Evolutionary conservation across 1,139 yeast genomes (phyloP).

Genomic region (Pichia terricola): DNA sequence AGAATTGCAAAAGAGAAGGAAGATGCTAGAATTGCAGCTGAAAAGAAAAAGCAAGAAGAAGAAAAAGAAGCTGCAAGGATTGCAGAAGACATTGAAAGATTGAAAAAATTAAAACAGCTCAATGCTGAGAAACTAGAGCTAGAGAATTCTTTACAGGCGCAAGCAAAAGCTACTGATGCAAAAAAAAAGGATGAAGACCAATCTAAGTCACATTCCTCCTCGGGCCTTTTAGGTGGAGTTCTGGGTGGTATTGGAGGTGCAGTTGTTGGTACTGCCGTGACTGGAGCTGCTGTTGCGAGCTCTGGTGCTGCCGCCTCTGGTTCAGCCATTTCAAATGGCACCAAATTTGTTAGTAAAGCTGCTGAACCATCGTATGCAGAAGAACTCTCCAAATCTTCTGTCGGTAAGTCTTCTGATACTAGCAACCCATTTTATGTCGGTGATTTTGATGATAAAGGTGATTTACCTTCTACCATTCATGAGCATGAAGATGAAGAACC

Average conservation of each 20-base stretch:
- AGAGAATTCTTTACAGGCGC: conserved; percentile 5
- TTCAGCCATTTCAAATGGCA: not conserved
- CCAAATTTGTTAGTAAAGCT: conserved; percentile 6
- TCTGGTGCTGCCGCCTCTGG: conserved; percentile 1
- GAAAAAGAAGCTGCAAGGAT: conserved; percentile 5
- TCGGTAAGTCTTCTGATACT: conserved; percentile 10
- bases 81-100: conserved; percentile 8
- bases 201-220: not conserved
- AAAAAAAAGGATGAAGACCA: not conserved
- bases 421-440: conserved; percentile 11
- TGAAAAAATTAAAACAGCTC: conserved; percentile 2
- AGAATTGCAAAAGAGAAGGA: conserved; percentile 10
- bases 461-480: conserved; percentile 12
- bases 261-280: conserved; percentile 12
- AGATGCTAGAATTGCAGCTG: conserved; percentile 7
- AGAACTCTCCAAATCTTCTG: conserved; percentile 8
- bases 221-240: conserved; percentile 4
- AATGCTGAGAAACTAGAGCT: conserved; percentile 5
- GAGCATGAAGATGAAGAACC: conserved; percentile 7
- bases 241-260: conserved; percentile 6
- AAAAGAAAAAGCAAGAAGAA: conserved; percentile 10
- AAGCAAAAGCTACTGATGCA: conserved; percentile 2
- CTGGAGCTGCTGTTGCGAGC: conserved; percentile 6
- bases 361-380: conserved; percentile 6
- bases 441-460: conserved; percentile 9